Evolutionary conservation across 1,284 basidiomycete genomes (phyloP), one percentile per base, ranked within the genome.

Genomic region (Heterobasidion irregulare): DNA sequence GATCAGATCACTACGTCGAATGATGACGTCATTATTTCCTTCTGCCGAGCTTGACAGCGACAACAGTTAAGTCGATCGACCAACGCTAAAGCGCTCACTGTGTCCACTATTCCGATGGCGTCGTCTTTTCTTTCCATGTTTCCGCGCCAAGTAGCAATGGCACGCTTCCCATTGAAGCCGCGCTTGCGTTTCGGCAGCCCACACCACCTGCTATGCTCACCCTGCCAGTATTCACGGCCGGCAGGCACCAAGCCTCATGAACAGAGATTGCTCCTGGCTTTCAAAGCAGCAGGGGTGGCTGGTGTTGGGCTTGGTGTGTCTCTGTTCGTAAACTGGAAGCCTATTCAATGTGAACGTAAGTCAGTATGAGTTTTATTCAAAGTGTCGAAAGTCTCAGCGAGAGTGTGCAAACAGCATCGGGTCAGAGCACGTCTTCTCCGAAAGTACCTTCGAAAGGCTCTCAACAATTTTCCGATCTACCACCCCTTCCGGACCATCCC

Each of bases 401-500:
- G 8, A 41, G n/a, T 41, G 8, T 41, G 38, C 10, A 41, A 10
- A 41, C n/a, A 41, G 38, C 38, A n/a, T 32, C 44, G 2, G 13
- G n/a, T 10, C 38, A 36, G 35, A 53, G 50, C n/a, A 16, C 43
- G 6, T 34, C 50, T 19, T 43, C 59, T 36, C 56, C 53, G n/a
- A 43, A 53, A 12, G 46, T 41, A 44, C 32, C 55, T 16, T 52
- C 35, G 41, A 46, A 48, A 33, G 50, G 10, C 18, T 36, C 45
- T 10, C 15, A 62, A 59, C 41, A 50, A 44, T 15, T 32, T 2
- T 16, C 47, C 6, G 52, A 51, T 36, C 41, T 51, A 6, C 26
- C 16, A 36, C 47, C 56, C n/a, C 60, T 72, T 8, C 77, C 80
- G 0, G 78, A 82, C 16, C 80, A 79, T 1, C 85, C 90, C 1